These are phyloP conservation scores for Trametes sp. DNA, from an alignment of 1,284 basidiomycete species.

Conservation along the genomic window DNA sequence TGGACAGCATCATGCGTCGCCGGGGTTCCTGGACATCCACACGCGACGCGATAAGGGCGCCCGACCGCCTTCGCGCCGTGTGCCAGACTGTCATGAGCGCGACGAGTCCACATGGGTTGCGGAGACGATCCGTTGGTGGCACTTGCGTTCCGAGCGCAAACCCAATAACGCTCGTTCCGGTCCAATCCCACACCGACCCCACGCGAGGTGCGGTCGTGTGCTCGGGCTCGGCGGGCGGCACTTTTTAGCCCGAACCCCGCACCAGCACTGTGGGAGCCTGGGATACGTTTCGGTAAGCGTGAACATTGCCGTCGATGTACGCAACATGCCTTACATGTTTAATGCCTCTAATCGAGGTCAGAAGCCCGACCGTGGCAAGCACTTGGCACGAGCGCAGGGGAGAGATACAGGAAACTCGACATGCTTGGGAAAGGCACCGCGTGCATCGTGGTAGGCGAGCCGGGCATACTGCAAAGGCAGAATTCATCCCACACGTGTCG, in stretches of 20 bases:
- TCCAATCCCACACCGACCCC: background rate
- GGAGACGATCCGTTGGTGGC: constrained; percentile 6
- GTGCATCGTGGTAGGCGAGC: background rate
- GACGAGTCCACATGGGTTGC: constrained; percentile 10
- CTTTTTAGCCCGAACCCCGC: background rate
- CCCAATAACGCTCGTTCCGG: background rate
- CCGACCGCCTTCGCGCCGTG: constrained; percentile 1
- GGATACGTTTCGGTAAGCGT: background rate
- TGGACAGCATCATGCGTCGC: constrained; percentile 21
- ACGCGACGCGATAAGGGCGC: constrained; percentile 21
- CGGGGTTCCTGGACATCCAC: constrained; percentile 15
- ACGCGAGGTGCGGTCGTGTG: background rate
- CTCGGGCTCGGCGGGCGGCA: background rate
- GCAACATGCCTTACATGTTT: background rate
- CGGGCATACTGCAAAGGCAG: background rate
- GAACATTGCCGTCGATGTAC: background rate
- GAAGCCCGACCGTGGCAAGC: background rate
- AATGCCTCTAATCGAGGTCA: background rate
- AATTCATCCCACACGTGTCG: background rate
- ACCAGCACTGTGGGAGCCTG: background rate
- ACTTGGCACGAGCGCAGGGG: background rate
- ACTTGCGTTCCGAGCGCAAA: background rate
- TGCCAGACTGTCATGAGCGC: constrained; percentile 3
- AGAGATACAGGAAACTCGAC: background rate
- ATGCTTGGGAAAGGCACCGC: background rate